These are phyloP conservation scores for Cytospora piceicola DNA, from an alignment of 2,329 filamentous ascomycete genomes.

Conservation along the genomic window DNA sequence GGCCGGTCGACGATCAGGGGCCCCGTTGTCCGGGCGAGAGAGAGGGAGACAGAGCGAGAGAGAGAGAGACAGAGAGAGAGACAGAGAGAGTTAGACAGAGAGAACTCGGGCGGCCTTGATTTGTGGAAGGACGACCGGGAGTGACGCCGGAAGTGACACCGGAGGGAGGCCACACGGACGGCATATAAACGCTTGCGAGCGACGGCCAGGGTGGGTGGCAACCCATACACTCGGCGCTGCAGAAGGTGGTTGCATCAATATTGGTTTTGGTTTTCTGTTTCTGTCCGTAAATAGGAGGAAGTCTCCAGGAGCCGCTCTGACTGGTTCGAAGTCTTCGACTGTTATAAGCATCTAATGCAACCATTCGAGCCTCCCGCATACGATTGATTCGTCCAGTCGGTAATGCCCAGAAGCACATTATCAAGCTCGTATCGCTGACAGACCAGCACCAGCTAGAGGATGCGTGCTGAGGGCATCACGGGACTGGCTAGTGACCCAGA, in stretches of 20 bases:
- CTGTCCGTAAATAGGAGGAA: conserved; percentile 22
- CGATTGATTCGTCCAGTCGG: not conserved
- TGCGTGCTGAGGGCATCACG: conserved; percentile 1
- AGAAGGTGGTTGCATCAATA: not conserved
- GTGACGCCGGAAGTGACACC: conserved; percentile 4
- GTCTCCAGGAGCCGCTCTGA: conserved; percentile 12
- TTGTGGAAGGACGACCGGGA: conserved; percentile 22
- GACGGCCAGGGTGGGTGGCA: conserved; percentile 26
- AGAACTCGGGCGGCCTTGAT: conserved; percentile 19
- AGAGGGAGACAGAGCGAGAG: conserved; percentile 4
- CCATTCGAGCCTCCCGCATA: conserved; percentile 15
- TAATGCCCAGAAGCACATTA: not conserved
- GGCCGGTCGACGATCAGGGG: conserved; percentile 1
- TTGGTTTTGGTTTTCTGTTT: conserved; percentile 2
- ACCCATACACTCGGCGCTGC: conserved; percentile 18
- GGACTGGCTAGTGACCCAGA: conserved; percentile 4
- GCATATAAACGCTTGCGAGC: conserved; percentile 9
- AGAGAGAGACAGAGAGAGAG: too few species aligned
- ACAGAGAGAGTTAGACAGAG: too few species aligned
- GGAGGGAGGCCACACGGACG: conserved; percentile 1
- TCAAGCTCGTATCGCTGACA: not conserved
- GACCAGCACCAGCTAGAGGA: not conserved
- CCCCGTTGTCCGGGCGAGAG: not conserved
- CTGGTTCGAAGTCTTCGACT: conserved; percentile 22
- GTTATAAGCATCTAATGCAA: conserved; percentile 24